Evolutionary conservation across 495 filamentous ascomycete species (phyloP).

Genomic region (Neurospora africana): DNA sequence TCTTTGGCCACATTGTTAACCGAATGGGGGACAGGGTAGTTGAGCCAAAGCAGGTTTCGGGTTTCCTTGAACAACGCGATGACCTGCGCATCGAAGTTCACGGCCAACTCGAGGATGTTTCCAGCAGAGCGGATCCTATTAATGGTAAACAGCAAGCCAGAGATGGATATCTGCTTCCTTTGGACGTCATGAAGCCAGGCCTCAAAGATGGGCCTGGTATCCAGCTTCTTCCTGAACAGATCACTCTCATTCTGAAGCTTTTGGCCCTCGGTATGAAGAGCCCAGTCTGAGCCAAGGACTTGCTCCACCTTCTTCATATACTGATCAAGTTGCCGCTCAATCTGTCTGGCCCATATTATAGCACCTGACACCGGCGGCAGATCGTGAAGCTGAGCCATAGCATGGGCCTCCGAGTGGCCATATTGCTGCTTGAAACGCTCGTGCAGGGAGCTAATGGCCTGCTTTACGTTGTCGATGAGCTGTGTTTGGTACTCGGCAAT

Average conservation of each 20-base stretch:
- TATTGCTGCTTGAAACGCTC: slow-evolving; percentile 98
- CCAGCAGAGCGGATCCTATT: slow-evolving; percentile 75
- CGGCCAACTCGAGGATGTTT: slow-evolving; percentile 72
- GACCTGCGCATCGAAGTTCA: slow-evolving; percentile 95
- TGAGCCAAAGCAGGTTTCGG: slow-evolving; percentile 89
- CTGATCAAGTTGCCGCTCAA: slow-evolving; percentile 83
- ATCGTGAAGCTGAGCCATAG: slow-evolving; percentile 93
- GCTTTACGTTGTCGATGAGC: slow-evolving; percentile 93
- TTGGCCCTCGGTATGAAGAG: slow-evolving; percentile 85
- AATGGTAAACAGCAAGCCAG: slow-evolving; percentile 84
- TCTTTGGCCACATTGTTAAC: slow-evolving; percentile 95
- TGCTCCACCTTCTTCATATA: slow-evolving; percentile 98
- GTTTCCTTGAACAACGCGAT: slow-evolving; percentile 98
- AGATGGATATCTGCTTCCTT: slow-evolving; percentile 75
- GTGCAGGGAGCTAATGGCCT: slow-evolving; percentile 83
- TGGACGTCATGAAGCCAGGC: slow-evolving; percentile 89
- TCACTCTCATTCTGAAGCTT: slow-evolving; percentile 82
- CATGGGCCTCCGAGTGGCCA: slow-evolving; percentile 92
- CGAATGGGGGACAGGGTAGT: slow-evolving; percentile 81
- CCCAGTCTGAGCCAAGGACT: slow-evolving; percentile 88
- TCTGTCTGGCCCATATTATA: slow-evolving; percentile 94
- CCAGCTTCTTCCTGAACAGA: slow-evolving; percentile 89
- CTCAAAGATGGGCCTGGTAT: slow-evolving; percentile 85
- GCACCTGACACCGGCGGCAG: slow-evolving; percentile 90
- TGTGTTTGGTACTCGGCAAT: slow-evolving; percentile 96